Percentiles rank a stretch among this genome's conserved stretches.
Conservation (phyloP, 805 yeast genomes). For the Kodamaea leandrae region DNA sequence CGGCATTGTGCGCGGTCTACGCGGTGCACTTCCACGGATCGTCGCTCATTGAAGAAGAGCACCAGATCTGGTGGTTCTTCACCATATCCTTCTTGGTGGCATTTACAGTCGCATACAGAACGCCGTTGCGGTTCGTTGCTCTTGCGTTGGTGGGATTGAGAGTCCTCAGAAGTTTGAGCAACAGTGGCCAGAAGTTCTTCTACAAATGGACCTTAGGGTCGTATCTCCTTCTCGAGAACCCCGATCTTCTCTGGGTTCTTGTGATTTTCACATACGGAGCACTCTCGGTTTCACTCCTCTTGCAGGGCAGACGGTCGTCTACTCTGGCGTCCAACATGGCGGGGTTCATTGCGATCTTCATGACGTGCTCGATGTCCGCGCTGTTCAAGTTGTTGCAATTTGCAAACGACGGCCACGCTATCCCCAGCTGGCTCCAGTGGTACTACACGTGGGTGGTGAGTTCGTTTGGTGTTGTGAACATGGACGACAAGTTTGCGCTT, state of each 20-base stretch:
- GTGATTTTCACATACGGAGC: constrained; percentile 39
- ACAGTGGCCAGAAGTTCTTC: constrained; percentile 81
- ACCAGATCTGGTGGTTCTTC: constrained; percentile 87
- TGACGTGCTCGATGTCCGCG: constrained; percentile 45
- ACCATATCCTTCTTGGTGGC: constrained; percentile 17
- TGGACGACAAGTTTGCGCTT: constrained; percentile 14
- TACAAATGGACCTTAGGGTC: constrained; percentile 23
- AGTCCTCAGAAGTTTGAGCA: constrained; percentile 77
- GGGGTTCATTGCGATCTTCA: constrained; percentile 46
- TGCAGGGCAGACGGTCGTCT: constrained; percentile 26
- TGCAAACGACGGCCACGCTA: constrained; percentile 49
- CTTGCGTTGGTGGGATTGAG: constrained; percentile 44
- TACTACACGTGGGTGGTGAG: constrained; percentile 29
- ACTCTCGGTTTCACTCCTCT: constrained; percentile 17
- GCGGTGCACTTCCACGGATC: constrained; percentile 80
- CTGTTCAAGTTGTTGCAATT: constrained; percentile 57
- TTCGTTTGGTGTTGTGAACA: constrained; percentile 21
- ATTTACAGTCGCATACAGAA: constrained; percentile 7
- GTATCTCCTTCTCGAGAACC: constrained; percentile 31
- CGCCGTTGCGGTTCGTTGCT: neutral
- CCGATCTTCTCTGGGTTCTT: constrained; percentile 47
- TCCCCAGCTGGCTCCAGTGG: constrained; percentile 41
- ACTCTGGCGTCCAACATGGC: constrained; percentile 26
- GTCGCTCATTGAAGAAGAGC: constrained; percentile 86
- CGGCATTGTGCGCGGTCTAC: constrained; percentile 40